A percentile compares a stretch with the other conserved stretches of the same genome.
phyloP scores from a whole-genome alignment of 805 yeast species.

The Sugiyamaella floridensis region DNA sequence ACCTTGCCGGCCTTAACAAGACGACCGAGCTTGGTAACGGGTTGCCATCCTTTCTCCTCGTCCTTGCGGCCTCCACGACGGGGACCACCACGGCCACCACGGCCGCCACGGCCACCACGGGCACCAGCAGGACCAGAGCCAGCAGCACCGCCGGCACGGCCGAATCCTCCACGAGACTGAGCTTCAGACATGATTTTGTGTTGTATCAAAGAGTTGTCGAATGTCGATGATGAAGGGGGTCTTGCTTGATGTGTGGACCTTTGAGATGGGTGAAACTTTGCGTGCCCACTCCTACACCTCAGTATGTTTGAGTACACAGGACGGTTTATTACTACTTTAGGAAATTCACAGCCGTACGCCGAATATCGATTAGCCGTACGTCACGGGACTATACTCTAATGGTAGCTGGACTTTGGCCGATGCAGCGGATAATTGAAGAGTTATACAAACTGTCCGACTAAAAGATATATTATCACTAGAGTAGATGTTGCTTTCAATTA shows the following conservation, averaged over 20 bases:
- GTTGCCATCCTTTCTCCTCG: constrained; percentile 99
- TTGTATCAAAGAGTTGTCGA: constrained; percentile 1
- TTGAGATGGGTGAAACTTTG: not conserved
- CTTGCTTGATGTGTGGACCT: not conserved
- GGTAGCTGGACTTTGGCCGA: no score
- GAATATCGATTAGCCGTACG: no score
- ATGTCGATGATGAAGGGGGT: constrained; percentile 1
- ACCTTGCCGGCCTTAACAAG: constrained; percentile 98
- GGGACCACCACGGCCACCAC: constrained; percentile 47
- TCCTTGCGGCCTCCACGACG: constrained; percentile 74
- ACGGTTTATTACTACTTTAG: no score
- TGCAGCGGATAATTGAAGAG: no score
- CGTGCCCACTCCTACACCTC: not conserved
- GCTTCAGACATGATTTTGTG: constrained; percentile 27
- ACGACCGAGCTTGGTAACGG: constrained; percentile 99
- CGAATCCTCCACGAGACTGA: constrained; percentile 34
- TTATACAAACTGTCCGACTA: no score
- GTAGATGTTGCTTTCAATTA: no score
- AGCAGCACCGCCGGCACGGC: constrained; percentile 30
- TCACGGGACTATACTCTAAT: no score
- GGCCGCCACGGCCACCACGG: constrained; percentile 33
- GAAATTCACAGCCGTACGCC: no score
- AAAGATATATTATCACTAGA: no score
- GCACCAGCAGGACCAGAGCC: constrained; percentile 15
- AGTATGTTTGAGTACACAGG: not conserved